Evolutionary conservation across 495 filamentous ascomycete genomes (phyloP).

Genomic region (Sordaria brevicollis): DNA sequence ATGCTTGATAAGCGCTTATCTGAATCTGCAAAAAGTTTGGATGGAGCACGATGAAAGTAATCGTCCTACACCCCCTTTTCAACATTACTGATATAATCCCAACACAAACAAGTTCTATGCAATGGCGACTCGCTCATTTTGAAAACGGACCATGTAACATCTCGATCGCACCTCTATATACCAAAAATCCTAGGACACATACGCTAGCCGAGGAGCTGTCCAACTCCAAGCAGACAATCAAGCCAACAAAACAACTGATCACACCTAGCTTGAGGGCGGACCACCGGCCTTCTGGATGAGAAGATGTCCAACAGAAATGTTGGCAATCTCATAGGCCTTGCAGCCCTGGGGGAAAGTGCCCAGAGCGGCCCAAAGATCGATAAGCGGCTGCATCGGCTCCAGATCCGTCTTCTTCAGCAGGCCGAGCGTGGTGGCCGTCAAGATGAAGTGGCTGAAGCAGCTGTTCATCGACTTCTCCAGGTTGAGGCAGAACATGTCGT

Average conservation of each 20-base stretch:
- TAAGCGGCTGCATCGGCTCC: slow-evolving; percentile 88
- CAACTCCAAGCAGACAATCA: neutral
- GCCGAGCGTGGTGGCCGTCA: slow-evolving; percentile 75
- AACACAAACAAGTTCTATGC: neutral
- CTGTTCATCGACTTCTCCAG: slow-evolving; percentile 83
- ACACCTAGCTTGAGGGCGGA: slow-evolving; percentile 9
- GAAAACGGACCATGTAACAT: neutral
- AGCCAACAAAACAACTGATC: neutral
- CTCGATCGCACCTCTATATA: neutral
- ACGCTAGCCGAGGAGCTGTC: neutral
- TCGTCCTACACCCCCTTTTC: neutral
- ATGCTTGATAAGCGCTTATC: neutral
- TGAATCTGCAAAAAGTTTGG: neutral
- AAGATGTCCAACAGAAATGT: slow-evolving; percentile 35
- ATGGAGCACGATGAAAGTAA: neutral
- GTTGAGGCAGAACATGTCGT: slow-evolving; percentile 73
- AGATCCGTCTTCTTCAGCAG: slow-evolving; percentile 77
- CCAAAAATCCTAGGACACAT: neutral
- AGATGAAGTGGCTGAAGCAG: slow-evolving; percentile 88
- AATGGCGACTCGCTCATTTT: neutral
- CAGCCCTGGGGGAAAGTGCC: slow-evolving; percentile 68
- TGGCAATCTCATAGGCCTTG: slow-evolving; percentile 46
- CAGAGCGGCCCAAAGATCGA: slow-evolving; percentile 79
- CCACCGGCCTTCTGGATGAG: slow-evolving; percentile 33
- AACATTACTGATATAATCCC: neutral